Evolutionary conservation across 371 early-diverging fungal species (phyloP).

Genomic region (Mortierella sp.): DNA sequence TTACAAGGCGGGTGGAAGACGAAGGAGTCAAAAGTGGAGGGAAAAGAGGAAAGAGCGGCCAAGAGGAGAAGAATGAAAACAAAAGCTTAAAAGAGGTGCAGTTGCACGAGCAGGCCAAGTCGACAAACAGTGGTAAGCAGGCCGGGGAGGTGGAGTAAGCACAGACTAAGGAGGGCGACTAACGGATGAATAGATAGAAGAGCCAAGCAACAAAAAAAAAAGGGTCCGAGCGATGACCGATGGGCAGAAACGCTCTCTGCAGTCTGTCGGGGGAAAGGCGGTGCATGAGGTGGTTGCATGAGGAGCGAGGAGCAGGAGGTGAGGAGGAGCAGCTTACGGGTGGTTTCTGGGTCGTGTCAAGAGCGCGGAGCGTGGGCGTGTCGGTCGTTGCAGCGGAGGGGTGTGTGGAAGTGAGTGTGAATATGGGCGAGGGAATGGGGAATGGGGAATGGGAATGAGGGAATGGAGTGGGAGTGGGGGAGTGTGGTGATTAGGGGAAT

Average conservation of each 20-base stretch:
- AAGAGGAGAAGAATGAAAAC: conserved; percentile 1
- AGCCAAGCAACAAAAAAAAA: neutral
- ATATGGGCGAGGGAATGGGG: neutral
- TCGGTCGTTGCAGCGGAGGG: neutral
- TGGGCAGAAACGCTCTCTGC: no score
- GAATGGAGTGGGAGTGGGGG: neutral
- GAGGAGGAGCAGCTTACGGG: no score
- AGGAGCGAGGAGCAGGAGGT: no score
- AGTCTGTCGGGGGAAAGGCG: no score
- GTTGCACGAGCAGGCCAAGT: no score
- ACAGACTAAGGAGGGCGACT: neutral
- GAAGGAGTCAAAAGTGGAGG: neutral
- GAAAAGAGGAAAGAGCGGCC: neutral
- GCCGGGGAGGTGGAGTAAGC: neutral
- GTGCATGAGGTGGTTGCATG: no score
- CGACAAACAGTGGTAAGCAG: no score
- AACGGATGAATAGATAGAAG: neutral
- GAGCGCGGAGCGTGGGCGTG: neutral
- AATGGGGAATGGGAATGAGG: neutral
- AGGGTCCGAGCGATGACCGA: conserved; percentile 11
- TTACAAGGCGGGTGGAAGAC: neutral
- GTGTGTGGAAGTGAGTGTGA: neutral
- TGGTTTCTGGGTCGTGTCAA: no score
- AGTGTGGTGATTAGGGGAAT: neutral
- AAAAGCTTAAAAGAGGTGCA: conserved; percentile 1